Percentiles rank a stretch among this genome's conserved stretches.
These are phyloP conservation scores for Pseudozyma pruni DNA, from an alignment of 1,284 basidiomycete genomes.

Conservation along the genomic window DNA sequence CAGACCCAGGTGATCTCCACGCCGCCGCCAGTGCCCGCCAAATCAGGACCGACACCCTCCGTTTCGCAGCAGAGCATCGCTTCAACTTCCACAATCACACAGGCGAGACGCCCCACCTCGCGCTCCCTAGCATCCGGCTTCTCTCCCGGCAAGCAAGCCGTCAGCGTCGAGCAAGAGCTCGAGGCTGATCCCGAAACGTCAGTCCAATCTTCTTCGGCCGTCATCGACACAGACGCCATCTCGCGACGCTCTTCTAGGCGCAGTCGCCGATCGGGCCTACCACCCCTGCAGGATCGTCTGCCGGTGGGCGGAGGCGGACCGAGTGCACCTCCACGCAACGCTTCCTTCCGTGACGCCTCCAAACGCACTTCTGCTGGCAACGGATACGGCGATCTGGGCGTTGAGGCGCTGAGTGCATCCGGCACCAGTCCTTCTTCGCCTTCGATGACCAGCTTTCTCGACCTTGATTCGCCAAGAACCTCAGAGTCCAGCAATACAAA, in stretches of 20 bases:
- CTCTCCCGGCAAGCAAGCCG: conserved; percentile 24
- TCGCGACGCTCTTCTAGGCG: conserved; percentile 24
- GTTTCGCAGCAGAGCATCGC: conserved; percentile 38
- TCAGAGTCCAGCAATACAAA: conserved; percentile 26
- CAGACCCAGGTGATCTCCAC: neutral
- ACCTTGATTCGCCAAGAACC: conserved; percentile 42
- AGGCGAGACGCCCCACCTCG: conserved; percentile 19
- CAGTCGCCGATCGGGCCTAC: conserved; percentile 32
- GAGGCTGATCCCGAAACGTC: conserved; percentile 16
- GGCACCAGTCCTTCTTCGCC: conserved; percentile 23
- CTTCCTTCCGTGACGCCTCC: conserved; percentile 42
- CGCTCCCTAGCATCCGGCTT: conserved; percentile 14
- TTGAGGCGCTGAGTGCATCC: conserved; percentile 18
- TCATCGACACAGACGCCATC: conserved; percentile 8
- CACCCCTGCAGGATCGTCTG: conserved; percentile 27
- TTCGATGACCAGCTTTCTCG: conserved; percentile 41
- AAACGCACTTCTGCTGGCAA: conserved; percentile 21
- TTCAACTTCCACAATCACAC: conserved; percentile 37
- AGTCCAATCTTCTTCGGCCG: neutral
- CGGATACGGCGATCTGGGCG: conserved; percentile 38
- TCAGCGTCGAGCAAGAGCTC: conserved; percentile 45
- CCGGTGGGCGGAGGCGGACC: conserved; percentile 42
- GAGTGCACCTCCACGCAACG: conserved; percentile 32
- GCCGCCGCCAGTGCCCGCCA: neutral
- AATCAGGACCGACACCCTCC: conserved; percentile 12